Evolutionary conservation across 2,329 filamentous ascomycete species (phyloP), one percentile per base, ranked within the genome.

Genomic region (Cordyceps sp.): DNA sequence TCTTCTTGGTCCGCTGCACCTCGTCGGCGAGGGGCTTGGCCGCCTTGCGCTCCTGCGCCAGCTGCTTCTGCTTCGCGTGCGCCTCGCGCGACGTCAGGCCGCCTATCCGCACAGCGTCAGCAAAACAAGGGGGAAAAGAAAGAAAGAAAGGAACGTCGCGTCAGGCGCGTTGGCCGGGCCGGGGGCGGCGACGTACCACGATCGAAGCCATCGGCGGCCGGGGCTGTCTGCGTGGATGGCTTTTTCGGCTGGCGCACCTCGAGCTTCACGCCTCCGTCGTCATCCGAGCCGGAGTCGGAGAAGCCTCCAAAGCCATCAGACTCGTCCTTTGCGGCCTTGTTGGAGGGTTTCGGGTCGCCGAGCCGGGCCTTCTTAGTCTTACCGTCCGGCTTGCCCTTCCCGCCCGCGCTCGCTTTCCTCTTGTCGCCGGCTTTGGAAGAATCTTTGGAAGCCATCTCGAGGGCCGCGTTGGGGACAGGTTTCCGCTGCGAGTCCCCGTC

Each of bases 21-120:
- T 81, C 73, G 52, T 96, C 86, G 49, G 88, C 85, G 43, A 96
- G 77, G 17, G 90, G 90, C 59, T 94, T 96, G 27, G 81, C 78
- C 24, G 82, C 78, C 64, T 86, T 94, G 44, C 92, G 82, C 52
- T 96, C 88, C 48, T 76, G 78, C 17, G 75, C 78, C 31, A 94
- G 64, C 39, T 78, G 78, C 57, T 88, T 93, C 59, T 98, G 90
- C 56, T 93, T 93, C 31, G 77, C 75, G 54, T 96, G 90, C 16
- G 85, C 76, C 64, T 98, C 90, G 49, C 77, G 78, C 8, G 81
- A 83, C 36, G 66, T 81, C 28, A 40, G 6, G 16, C 38, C 33
- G 16, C 31, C 36, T 33, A 13, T 13, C 10, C 2, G 9, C 6
- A 16, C n/a, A 15, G n/a, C 10, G 21, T 25, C 10, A 32, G 14